These are phyloP conservation scores for Balamuthia mandrillaris DNA, from an alignment of 208 protist species.

Conservation along the genomic window DNA sequence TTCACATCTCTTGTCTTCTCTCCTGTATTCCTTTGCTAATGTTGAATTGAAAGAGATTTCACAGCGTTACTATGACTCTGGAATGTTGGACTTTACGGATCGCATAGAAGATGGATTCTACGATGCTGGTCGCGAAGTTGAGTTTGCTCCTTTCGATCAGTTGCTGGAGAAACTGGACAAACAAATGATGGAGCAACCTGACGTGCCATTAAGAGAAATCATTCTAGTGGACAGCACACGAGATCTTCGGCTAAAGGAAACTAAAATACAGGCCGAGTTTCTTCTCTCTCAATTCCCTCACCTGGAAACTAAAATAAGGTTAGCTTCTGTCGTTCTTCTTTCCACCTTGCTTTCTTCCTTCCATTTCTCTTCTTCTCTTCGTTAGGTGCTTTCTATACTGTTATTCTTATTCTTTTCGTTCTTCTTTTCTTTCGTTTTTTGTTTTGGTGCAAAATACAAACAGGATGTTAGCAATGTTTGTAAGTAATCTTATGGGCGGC, in stretches of 20 bases:
- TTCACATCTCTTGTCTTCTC: too few species aligned
- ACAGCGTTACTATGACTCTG: not conserved
- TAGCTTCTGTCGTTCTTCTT: not conserved
- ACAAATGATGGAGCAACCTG: too few species aligned
- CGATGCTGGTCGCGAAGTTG: not conserved
- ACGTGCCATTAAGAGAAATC: too few species aligned
- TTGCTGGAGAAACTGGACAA: too few species aligned
- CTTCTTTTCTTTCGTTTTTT: too few species aligned
- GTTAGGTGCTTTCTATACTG: too few species aligned
- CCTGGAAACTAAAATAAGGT: conserved; percentile 10
- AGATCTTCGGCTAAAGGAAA: not conserved
- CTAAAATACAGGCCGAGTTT: not conserved
- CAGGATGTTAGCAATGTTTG: conserved; percentile 4
- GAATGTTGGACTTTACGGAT: conserved; percentile 1
- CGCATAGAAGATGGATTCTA: not conserved
- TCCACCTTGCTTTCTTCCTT: not conserved
- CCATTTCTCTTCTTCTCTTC: not conserved
- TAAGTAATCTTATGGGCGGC: conserved; percentile 10
- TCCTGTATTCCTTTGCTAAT: too few species aligned
- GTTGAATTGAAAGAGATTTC: not conserved
- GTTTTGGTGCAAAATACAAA: too few species aligned
- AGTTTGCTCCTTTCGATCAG: not conserved
- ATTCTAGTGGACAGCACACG: not conserved
- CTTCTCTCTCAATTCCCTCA: not conserved
- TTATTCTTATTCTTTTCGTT: too few species aligned